These are phyloP conservation scores for Komagataella phaffii DNA, from an alignment of 805 yeast genomes.

Conservation along the genomic window DNA sequence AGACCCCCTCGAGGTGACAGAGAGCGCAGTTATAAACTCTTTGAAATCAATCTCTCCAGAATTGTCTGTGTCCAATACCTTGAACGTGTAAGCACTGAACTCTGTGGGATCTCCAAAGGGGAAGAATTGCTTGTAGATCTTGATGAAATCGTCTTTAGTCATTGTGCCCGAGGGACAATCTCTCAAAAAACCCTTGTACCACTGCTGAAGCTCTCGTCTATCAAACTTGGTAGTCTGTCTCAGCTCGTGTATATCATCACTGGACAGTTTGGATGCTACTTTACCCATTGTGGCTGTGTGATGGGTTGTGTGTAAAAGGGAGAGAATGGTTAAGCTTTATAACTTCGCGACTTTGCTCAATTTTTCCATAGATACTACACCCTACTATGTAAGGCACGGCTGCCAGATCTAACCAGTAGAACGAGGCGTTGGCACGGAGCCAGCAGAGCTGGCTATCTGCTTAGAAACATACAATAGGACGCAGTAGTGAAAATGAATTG, in stretches of 20 bases:
- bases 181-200: slow-evolving; percentile 93
- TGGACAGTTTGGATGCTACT: slow-evolving; percentile 82
- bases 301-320: not conserved
- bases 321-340: not conserved
- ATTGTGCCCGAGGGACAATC: slow-evolving; percentile 91
- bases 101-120: slow-evolving; percentile 97
- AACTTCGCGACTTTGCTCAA: not conserved
- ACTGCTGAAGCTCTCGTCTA: slow-evolving; percentile 87
- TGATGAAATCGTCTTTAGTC: slow-evolving; percentile 75
- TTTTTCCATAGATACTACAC: no score
- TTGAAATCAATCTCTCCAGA: slow-evolving; percentile 79
- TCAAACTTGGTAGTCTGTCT: slow-evolving; percentile 85
- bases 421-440: no score
- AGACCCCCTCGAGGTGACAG: slow-evolving; percentile 78
- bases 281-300: slow-evolving; percentile 57
- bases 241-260: slow-evolving; percentile 75
- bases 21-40: slow-evolving; percentile 80
- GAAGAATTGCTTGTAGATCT: slow-evolving; percentile 90
- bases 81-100: slow-evolving; percentile 78
- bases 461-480: not conserved
- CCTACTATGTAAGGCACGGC: no score
- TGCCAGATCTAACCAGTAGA: no score
- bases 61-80: slow-evolving; percentile 75
- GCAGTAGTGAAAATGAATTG: not conserved
- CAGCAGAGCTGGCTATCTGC: not conserved